These are phyloP conservation scores for Pycnococcus provasolii DNA, from an alignment of 139 green algal genomes.

Conservation along the genomic window DNA sequence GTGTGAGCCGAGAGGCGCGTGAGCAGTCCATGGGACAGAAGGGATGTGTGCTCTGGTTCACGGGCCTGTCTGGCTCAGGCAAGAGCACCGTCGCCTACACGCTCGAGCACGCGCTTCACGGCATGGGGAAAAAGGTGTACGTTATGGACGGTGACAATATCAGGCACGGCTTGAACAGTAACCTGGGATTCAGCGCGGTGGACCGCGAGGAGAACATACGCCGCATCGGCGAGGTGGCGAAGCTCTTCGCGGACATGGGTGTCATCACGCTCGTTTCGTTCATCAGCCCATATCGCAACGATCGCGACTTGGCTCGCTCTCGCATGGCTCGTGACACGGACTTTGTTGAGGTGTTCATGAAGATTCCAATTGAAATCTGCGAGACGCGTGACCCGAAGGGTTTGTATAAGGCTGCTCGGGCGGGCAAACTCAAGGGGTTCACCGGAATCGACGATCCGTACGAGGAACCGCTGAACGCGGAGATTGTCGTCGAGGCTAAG, in stretches of 20 bases:
- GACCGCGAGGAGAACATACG: constrained; percentile 91
- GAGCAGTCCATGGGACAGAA: constrained; percentile 65
- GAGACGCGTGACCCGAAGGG: constrained; percentile 88
- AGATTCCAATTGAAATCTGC: constrained; percentile 76
- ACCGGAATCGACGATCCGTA: constrained; percentile 83
- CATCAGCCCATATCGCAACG: constrained; percentile 76
- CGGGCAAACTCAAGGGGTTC: constrained; percentile 69
- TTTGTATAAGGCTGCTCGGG: constrained; percentile 85
- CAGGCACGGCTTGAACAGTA: constrained; percentile 80
- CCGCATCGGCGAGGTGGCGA: constrained; percentile 80
- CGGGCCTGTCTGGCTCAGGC: constrained; percentile 56
- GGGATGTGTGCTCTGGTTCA: constrained; percentile 80
- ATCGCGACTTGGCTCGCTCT: constrained; percentile 2
- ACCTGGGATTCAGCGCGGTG: constrained; percentile 70
- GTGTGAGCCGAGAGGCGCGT: constrained; percentile 36
- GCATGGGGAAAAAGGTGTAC: constrained; percentile 58
- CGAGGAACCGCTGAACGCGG: constrained; percentile 66
- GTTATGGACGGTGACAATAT: constrained; percentile 93
- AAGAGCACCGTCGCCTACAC: constrained; percentile 49
- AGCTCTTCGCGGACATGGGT: constrained; percentile 77
- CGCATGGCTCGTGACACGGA: constrained; percentile 6
- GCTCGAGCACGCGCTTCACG: constrained; percentile 61
- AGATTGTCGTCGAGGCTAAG: constrained; percentile 62
- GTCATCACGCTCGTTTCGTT: constrained; percentile 83
- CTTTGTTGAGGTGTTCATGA: constrained; percentile 63